Evolutionary conservation across 768 basidiomycete species (phyloP).

Genomic region (Mycena maculata): DNA sequence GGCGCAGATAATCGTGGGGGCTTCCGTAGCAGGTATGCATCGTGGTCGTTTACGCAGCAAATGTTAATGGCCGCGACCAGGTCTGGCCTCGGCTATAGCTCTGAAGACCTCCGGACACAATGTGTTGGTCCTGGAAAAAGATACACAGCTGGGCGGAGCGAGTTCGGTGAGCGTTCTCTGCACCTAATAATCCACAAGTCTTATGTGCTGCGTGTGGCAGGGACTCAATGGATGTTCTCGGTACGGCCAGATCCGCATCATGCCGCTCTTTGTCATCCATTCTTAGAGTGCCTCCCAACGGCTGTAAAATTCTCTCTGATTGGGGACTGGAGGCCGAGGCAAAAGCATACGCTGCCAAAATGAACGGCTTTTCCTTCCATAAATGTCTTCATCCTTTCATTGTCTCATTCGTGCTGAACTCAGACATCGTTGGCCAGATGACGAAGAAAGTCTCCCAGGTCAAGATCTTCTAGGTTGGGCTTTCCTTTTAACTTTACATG

Average conservation of each 20-base stretch:
- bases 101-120: slow-evolving; percentile 54
- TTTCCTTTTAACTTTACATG: too few species aligned
- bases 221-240: not conserved
- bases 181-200: not conserved
- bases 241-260: not conserved
- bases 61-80: slow-evolving; percentile 33
- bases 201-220: too few species aligned
- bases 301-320: slow-evolving; percentile 15
- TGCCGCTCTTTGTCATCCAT: slow-evolving; percentile 1
- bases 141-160: slow-evolving; percentile 13
- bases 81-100: slow-evolving; percentile 55
- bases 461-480: not conserved
- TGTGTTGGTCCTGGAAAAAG: slow-evolving; percentile 55
- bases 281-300: slow-evolving; percentile 22
- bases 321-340: slow-evolving; percentile 10
- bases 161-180: slow-evolving; percentile 1
- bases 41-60: not conserved
- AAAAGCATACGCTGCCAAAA: not conserved
- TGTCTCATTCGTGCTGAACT: too few species aligned
- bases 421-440: too few species aligned
- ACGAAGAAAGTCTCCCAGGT: too few species aligned
- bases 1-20: slow-evolving; percentile 19
- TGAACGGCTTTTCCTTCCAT: not conserved
- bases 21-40: slow-evolving; percentile 12
- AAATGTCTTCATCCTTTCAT: not conserved